A percentile compares a stretch with the other conserved stretches of the same genome.
phyloP scores from a whole-genome alignment of 2,329 filamentous ascomycete species.

The Ramularia endophylla region DNA sequence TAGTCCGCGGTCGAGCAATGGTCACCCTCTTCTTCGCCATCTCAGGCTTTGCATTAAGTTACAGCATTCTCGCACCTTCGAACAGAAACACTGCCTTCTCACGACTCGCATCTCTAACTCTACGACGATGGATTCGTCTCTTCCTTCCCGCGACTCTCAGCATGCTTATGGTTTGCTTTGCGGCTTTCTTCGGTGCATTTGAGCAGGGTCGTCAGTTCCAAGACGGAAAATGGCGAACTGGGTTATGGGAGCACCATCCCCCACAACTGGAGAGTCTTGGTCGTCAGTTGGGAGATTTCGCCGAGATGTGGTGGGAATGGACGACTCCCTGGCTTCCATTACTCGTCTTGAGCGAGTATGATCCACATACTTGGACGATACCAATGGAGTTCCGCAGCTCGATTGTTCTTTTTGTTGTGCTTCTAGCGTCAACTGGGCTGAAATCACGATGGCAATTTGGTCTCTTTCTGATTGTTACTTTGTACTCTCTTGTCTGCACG shows the following conservation, averaged over 20 bases:
- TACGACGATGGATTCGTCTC: constrained; percentile 11
- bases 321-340: constrained; percentile 6
- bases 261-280: constrained; percentile 1
- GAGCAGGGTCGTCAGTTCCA: constrained; percentile 6
- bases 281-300: constrained; percentile 5
- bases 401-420: constrained; percentile 11
- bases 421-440: constrained; percentile 7
- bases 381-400: constrained; percentile 9
- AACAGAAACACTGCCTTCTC: constrained; percentile 4
- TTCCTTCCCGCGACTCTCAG: constrained; percentile 11
- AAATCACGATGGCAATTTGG: constrained; percentile 10
- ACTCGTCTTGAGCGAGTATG: constrained; percentile 5
- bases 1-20: constrained; percentile 15
- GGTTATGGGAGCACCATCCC: constrained; percentile 14
- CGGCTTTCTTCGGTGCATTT: constrained; percentile 8
- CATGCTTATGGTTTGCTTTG: constrained; percentile 10
- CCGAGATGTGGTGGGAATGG: constrained; percentile 8
- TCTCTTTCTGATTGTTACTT: constrained; percentile 4
- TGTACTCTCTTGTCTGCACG: constrained; percentile 1
- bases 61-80: constrained; percentile 8
- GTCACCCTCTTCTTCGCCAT: constrained; percentile 16
- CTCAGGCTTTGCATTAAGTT: constrained; percentile 13
- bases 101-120: constrained; percentile 3
- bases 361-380: constrained; percentile 14
- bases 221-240: constrained; percentile 4